Evolutionary conservation across 2,329 filamentous ascomycete genomes (phyloP), one percentile per base, ranked within the genome.

Genomic region (Colletotrichum noveboracense): DNA sequence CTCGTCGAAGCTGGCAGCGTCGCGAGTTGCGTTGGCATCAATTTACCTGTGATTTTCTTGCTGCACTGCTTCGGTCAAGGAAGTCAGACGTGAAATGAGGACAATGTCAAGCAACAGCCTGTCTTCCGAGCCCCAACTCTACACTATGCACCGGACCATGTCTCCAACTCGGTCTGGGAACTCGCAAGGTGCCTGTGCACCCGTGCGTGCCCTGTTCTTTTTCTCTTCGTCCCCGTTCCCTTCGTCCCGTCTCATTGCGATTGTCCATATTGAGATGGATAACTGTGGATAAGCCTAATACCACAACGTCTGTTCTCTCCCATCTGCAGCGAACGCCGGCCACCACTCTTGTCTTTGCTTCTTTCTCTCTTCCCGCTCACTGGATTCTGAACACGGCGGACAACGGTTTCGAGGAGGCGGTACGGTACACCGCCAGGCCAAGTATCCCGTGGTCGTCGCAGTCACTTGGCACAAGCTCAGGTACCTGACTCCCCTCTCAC

Each of bases 391-490:
- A 13, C 68, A 36, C 14, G 30, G 9, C 30, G 16, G n/a, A 30
- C 8, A 62, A 62, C 7, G 24, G 32, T 62, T 72, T 30, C 13
- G 21, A 75, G 24, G 62, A 43, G 38, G 38, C 38, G 38, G 18
- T 38, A 38, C 36, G 56, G 72, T 68, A 73, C 73, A 72, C 73
- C 56, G 73, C 69, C 69, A 67, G 62, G 43, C 56, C 38, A 72
- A 56, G 56, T 28, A 38, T 64, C 43, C 55, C 72, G 43, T 56
- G 38, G n/a, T 55, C 52, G 36, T 56, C 26, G 55, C 32, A 61
- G 68, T 71, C 43, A 64, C 73, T 73, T 67, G 73, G 69, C 68
- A 75, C 52, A 61, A 34, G 72, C 24, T 71, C 72, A 72, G 62
- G 69, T 61, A 72, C 68, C 68, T 74, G 32, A 36, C 66, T 61